Conservation (phyloP, 106 monocot genomes). For the Dioscorea alata region DNA sequence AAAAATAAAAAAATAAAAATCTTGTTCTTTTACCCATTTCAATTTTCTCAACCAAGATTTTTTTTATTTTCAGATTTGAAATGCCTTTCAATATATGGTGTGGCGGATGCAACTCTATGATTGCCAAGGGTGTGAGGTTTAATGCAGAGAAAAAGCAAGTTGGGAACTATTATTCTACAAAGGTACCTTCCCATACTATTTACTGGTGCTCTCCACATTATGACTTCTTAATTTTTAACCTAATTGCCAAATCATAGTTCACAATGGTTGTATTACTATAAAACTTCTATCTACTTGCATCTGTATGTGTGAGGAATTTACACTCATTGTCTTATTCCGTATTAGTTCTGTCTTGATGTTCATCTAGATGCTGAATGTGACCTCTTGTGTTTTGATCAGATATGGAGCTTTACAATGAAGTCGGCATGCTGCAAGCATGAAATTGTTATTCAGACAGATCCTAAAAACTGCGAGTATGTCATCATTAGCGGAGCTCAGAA, state of each 20-base stretch:
- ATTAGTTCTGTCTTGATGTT: no score
- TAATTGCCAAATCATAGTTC: background rate
- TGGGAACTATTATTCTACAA: slow-evolving; percentile 98
- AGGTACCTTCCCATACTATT: slow-evolving; percentile 34
- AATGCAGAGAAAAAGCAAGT: slow-evolving; percentile 99
- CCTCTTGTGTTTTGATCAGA: slow-evolving; percentile 30
- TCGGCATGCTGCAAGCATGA: slow-evolving; percentile 89
- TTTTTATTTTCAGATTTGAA: slow-evolving; percentile 61
- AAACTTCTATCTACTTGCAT: no score
- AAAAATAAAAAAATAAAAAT: no score
- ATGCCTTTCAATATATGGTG: slow-evolving; percentile 99
- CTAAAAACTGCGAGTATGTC: slow-evolving; percentile 86
- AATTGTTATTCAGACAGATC: slow-evolving; percentile 92
- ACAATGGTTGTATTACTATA: background rate
- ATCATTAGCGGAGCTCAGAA: slow-evolving; percentile 86
- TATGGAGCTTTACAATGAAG: slow-evolving; percentile 99
- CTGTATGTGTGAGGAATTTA: no score
- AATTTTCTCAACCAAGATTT: background rate
- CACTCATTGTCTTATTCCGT: no score
- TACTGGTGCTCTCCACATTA: background rate
- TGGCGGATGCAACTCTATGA: slow-evolving; percentile 98
- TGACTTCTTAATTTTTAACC: background rate
- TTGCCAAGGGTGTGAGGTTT: slow-evolving; percentile 99
- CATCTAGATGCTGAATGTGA: no score
- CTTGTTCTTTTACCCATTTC: background rate